phyloP scores from a whole-genome alignment of 257 asterid genomes.

The Hygrophila difformis region DNA sequence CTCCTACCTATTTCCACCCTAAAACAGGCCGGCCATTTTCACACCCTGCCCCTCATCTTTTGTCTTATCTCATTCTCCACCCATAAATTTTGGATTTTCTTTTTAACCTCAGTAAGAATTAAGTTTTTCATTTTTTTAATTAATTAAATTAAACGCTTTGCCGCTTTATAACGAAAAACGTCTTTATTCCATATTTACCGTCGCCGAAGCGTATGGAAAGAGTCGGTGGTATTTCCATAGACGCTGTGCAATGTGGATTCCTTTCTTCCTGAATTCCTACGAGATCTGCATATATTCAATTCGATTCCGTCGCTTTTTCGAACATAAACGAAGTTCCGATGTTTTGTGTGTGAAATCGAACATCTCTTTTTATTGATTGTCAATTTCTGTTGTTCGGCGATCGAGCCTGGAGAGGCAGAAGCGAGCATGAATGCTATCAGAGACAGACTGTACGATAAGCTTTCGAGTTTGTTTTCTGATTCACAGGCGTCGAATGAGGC shows the following conservation, averaged over 20 bases:
- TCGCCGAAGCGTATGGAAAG: not conserved
- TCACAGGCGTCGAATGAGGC: conserved; percentile 41
- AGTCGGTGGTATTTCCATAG: conserved; percentile 13
- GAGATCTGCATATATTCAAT: not conserved
- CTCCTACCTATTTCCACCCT: no score
- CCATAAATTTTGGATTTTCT: no score
- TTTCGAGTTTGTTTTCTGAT: conserved; percentile 66
- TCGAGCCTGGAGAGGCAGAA: not conserved
- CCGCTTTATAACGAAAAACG: no score
- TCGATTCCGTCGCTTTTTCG: not conserved
- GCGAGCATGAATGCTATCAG: conserved; percentile 55
- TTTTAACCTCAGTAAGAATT: no score
- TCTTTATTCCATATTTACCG: not conserved
- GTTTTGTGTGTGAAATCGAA: not conserved
- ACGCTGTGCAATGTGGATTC: conserved; percentile 14
- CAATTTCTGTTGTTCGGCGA: not conserved
- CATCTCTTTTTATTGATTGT: not conserved
- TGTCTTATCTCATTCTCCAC: no score
- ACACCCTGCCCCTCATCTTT: no score
- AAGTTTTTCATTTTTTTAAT: no score
- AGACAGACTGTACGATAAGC: conserved; percentile 58
- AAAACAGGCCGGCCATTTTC: no score
- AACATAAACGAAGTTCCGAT: conserved; percentile 17
- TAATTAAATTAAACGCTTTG: no score
- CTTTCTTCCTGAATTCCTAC: conserved; percentile 19